A percentile compares a stretch with the other conserved stretches of the same genome.
phyloP scores from a whole-genome alignment of 306 rosid genomes.

The Comarum palustre region DNA sequence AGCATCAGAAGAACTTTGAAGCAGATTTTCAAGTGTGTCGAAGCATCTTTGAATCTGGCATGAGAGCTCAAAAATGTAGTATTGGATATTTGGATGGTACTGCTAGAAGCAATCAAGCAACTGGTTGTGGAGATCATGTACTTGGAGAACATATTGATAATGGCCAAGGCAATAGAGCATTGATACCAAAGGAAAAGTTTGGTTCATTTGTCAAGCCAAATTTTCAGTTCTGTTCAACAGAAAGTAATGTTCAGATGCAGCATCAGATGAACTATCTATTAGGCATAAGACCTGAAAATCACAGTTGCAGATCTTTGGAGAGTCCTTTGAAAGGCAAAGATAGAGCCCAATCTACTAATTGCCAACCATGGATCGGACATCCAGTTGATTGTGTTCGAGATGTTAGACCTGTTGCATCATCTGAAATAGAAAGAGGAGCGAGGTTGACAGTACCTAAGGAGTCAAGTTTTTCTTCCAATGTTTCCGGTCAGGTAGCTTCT shows the following conservation, averaged over 20 bases:
- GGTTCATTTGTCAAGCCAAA: slow-evolving; percentile 8
- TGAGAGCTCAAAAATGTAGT: neutral
- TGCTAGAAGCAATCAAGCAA: slow-evolving; percentile 3
- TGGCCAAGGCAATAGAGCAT: neutral
- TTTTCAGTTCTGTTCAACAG: slow-evolving; percentile 7
- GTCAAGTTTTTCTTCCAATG: slow-evolving; percentile 4
- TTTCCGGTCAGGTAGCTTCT: slow-evolving; percentile 26
- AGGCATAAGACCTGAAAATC: neutral
- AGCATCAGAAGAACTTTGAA: slow-evolving; percentile 8
- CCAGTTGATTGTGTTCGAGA: slow-evolving; percentile 12
- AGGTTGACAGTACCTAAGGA: slow-evolving; percentile 11
- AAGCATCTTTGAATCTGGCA: slow-evolving; percentile 11
- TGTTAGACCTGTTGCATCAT: slow-evolving; percentile 12
- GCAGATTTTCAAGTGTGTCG: neutral
- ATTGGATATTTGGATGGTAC: slow-evolving; percentile 3
- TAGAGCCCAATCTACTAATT: neutral
- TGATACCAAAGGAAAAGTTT: neutral
- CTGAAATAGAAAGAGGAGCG: slow-evolving; percentile 11
- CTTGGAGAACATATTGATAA: slow-evolving; percentile 8
- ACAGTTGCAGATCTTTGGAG: slow-evolving; percentile 14
- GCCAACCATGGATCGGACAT: neutral
- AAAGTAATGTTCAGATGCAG: slow-evolving; percentile 3
- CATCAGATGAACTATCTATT: slow-evolving; percentile 7
- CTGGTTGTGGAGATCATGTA: slow-evolving; percentile 8
- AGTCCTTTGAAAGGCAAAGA: slow-evolving; percentile 1